Conservation (phyloP, 352 stramenopile genomes). For the Globisporangium uncinulatum region DNA sequence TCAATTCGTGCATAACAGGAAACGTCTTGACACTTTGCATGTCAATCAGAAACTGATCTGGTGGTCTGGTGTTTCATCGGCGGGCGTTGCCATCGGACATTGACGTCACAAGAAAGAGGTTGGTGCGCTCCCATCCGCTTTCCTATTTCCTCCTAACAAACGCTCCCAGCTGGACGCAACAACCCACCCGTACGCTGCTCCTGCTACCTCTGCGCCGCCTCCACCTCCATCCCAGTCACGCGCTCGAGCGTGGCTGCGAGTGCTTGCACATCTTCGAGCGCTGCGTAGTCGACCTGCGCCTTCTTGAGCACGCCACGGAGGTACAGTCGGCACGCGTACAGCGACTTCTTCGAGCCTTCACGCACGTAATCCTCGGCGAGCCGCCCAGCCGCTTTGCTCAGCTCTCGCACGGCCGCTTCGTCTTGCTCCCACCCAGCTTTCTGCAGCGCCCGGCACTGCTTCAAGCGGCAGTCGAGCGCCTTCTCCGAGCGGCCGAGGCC, state of each 20-base stretch:
- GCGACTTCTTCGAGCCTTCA: slow-evolving; percentile 69
- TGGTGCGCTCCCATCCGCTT: no score
- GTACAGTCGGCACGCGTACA: slow-evolving; percentile 75
- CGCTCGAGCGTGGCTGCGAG: slow-evolving; percentile 46
- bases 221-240: slow-evolving; percentile 39
- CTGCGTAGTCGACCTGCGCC: slow-evolving; percentile 60
- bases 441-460: slow-evolving; percentile 71
- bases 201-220: slow-evolving; percentile 44
- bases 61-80: no score
- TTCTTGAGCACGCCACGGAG: slow-evolving; percentile 76
- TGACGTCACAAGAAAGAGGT: no score
- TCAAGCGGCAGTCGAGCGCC: slow-evolving; percentile 71
- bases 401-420: slow-evolving; percentile 40
- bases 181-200: background rate
- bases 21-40: no score
- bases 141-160: no score
- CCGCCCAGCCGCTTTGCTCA: slow-evolving; percentile 48
- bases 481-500: slow-evolving; percentile 54
- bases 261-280: slow-evolving; percentile 35
- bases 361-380: slow-evolving; percentile 61
- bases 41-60: no score
- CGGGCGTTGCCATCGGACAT: no score
- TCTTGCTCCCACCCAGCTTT: slow-evolving; percentile 66
- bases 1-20: no score
- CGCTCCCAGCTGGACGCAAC: no score